Base-by-base conservation (phyloP, 768 basidiomycete species). In the Multifurca ochricompacta region DNA sequence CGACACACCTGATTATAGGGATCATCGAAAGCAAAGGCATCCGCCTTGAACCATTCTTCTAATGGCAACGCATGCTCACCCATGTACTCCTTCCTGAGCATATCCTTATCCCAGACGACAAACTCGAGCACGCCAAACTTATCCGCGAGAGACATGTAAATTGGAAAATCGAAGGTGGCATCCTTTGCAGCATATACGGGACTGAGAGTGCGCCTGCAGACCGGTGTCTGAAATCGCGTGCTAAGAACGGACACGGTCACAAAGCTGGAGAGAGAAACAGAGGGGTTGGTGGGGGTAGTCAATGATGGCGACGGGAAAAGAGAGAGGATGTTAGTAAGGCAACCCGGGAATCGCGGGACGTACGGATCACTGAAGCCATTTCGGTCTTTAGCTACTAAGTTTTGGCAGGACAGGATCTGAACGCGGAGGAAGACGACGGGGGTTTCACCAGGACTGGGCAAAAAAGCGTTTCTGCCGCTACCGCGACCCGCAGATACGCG, bases 101-200 rank as follows among this genome's bases (percentile, higher is more conserved):
- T 73, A 68, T 97, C 94, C 72, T 86, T 92, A 69, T 94, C 93
- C 94, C 95, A 99, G 0, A 93, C 76, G 11, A 96, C 83, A 31
- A 91, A 73, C 68, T 97, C 93, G 39, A 97, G 62, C 2, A 77
- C 81, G 31, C 87, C 85, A 4, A 89, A 75, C 41, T 74, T 73
- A 61, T 87, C 85, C 0, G 84, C 83, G 25, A 87, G 76, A 14
- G 83, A 86, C 16, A 86, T 74, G 61, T 87, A 89, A 16, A 96
- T 75, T 0, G 91, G 87, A 62, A 94, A 91, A 54, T 95, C 89
- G 66, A 93, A 97, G 0, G 91, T 93, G 10, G 90, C 83, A 62
- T 87, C 81, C 56, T 82, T 82, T 10, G 82, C 58, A 0, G 72
- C 60, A 59, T 79, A 95, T 1, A 70, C 65, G 4, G 92, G 93